Evolutionary conservation across 805 yeast species (phyloP).

Genomic region (Sungouiozyma intestinalis): DNA sequence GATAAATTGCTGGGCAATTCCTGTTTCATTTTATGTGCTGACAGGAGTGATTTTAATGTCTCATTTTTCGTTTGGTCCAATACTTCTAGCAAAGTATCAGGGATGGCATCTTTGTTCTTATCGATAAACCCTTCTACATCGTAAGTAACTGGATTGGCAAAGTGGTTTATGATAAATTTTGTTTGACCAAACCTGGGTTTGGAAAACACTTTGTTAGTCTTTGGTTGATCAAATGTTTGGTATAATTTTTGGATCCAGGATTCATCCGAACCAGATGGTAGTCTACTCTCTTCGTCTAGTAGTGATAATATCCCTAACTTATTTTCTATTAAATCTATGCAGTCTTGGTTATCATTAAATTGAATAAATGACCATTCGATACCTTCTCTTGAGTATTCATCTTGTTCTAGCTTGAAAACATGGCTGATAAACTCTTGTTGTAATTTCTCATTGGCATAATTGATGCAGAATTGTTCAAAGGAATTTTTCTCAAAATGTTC

Average conservation of each 20-base stretch:
- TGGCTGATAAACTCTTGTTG: slow-evolving; percentile 98
- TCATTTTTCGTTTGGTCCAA: slow-evolving; percentile 58
- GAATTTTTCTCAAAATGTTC: slow-evolving; percentile 93
- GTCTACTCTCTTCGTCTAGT: slow-evolving; percentile 88
- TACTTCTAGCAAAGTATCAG: slow-evolving; percentile 87
- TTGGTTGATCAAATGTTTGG: slow-evolving; percentile 70
- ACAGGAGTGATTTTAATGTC: slow-evolving; percentile 54
- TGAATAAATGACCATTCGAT: slow-evolving; percentile 97
- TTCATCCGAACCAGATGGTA: slow-evolving; percentile 89
- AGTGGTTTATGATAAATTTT: slow-evolving; percentile 83
- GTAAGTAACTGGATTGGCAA: slow-evolving; percentile 89
- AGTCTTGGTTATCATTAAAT: slow-evolving; percentile 93
- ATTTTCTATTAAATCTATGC: slow-evolving; percentile 84
- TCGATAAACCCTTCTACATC: slow-evolving; percentile 93
- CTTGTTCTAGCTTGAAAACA: slow-evolving; percentile 94
- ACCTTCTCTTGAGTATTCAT: slow-evolving; percentile 83
- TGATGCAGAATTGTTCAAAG: slow-evolving; percentile 95
- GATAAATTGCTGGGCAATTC: no score
- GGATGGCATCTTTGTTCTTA: slow-evolving; percentile 93
- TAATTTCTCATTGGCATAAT: slow-evolving; percentile 92
- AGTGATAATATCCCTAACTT: slow-evolving; percentile 79
- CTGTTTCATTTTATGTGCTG: slow-evolving; percentile 45
- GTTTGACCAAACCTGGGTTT: slow-evolving; percentile 92
- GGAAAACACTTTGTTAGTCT: slow-evolving; percentile 67
- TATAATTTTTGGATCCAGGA: slow-evolving; percentile 89